Evolutionary conservation across 1,139 yeast species (phyloP), one percentile per base, ranked within the genome.

Genomic region (Pneumocystis sp.): DNA sequence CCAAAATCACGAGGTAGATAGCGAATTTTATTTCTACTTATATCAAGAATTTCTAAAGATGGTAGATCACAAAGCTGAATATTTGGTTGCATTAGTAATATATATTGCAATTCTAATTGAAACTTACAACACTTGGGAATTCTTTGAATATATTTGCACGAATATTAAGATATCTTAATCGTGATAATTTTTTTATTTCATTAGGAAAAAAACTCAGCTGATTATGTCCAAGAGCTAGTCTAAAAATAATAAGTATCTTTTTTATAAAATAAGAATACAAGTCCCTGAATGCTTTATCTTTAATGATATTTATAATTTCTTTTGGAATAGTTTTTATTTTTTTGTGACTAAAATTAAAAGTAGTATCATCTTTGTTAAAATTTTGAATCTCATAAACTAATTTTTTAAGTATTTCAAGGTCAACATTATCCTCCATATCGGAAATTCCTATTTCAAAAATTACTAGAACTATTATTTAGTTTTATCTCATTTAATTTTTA

Each of bases 41-140:
- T 74, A 73, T 89, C 95, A 63, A 88, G 75, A 64, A 85, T 84
- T 70, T 86, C 91, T 66, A 88, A 76, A 8, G 75, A 76, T 67
- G 71, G 74, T 70, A 80, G 81, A 65, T 74, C 80, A 72, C 68
- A 77, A 68, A 75, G 70, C 61, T 64, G 35, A 29, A 63, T 60
- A 21, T 21, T 31, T 29, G 31, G 40, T 17, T 34, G 37, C 17
- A 62, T 29, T 29, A 15, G 29, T 34, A 57, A 37, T 37, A 37
- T 37, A 7, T 37, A 31, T 40, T 56, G 44, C 19, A 66, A 31
- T 31, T 3, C 61, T 70, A 70, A 25, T 25, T 50, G 10, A 1
- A 25, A 50, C 57, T 25, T 63, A 81, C 70, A 5, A 79, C 78
- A 1, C 72, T 69, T 0, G 95, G 90, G 64, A 88, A 80, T 63